A percentile compares a stretch with the other conserved stretches of the same genome.
These are phyloP conservation scores for Russula lepida DNA, from an alignment of 768 basidiomycete species.

Conservation along the genomic window DNA sequence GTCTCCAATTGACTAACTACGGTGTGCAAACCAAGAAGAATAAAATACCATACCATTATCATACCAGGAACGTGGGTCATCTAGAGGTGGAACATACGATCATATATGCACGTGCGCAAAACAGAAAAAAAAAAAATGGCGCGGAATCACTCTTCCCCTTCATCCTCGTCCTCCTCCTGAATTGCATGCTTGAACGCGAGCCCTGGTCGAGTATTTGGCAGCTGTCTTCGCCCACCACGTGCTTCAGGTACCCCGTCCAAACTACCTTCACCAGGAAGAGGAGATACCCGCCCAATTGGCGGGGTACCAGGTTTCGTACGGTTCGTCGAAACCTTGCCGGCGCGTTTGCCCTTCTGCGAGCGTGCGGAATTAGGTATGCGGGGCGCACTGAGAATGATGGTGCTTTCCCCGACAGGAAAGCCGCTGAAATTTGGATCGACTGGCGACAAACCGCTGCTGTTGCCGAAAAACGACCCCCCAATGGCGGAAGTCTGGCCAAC, in stretches of 20 bases:
- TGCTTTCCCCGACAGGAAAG: slow-evolving; percentile 8
- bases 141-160: slow-evolving; percentile 43
- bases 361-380: slow-evolving; percentile 19
- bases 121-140: not conserved
- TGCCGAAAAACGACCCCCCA: slow-evolving; percentile 5
- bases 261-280: slow-evolving; percentile 44
- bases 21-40: slow-evolving; percentile 2
- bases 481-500: slow-evolving; percentile 46
- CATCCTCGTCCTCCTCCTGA: slow-evolving; percentile 81
- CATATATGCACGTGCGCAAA: not conserved
- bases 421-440: slow-evolving; percentile 5
- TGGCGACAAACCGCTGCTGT: slow-evolving; percentile 14
- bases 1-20: not conserved
- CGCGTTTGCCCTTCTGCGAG: slow-evolving; percentile 11
- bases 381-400: slow-evolving; percentile 27
- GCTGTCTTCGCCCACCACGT: slow-evolving; percentile 54
- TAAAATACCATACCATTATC: slow-evolving; percentile 8
- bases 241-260: slow-evolving; percentile 41
- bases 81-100: slow-evolving; percentile 6
- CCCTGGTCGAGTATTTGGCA: slow-evolving; percentile 51
- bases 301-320: slow-evolving; percentile 49
- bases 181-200: slow-evolving; percentile 64
- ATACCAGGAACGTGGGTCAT: slow-evolving; percentile 1
- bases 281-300: slow-evolving; percentile 51
- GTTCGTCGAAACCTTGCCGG: slow-evolving; percentile 18